Base-by-base conservation (phyloP, 78 protist species). In the Polysphondylium violaceum region DNA sequence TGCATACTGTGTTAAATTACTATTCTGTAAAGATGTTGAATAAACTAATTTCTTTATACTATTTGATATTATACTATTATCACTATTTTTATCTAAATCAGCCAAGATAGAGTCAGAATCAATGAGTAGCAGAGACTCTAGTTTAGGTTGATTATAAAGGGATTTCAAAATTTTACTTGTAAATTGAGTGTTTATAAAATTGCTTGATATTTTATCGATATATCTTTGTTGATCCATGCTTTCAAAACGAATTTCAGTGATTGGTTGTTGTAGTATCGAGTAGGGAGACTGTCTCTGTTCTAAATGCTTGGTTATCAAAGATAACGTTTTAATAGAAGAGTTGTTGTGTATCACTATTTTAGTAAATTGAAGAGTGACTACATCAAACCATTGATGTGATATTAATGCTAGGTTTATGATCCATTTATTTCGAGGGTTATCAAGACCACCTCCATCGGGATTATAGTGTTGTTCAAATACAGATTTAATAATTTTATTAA, bases 371-470 rank as follows among this genome's bases (percentile, higher is more conserved):
- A 14, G 12, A 56, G 63, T 17, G 5, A 56, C 16, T 25, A 56
- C 7, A n/a, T 56, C 6, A 14, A 56, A 56, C 63, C 63, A 56
- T 56, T 56, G 33, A 4, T 56, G 12, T 17, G 29, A 17, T n/a
- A 56, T 14, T 14, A 56, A 56, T n/a, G 21, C 16, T 14, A 56
- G 21, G 12, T 14, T 56, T 17, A 56, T 56, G 5, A 56, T 56
- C 63, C 63, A 56, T 56, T 56, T 56, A 56, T 56, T 56, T 56
- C 63, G 12, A 56, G 16, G 16, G 21, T 56, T 56, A 56, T 56
- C 63, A n/a, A 56, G 21, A 17, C 63, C 63, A 56, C 63, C 63
- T 17, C 29, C 16, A 56, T 6, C 21, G 7, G 5, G 6, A n/a
- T 56, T 9, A 56, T 56, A 56, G 21, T 17, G 16, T n/a, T 56